Evolutionary conservation across 2,329 filamentous ascomycete species (phyloP).

Genomic region (Colletotrichum agaves): DNA sequence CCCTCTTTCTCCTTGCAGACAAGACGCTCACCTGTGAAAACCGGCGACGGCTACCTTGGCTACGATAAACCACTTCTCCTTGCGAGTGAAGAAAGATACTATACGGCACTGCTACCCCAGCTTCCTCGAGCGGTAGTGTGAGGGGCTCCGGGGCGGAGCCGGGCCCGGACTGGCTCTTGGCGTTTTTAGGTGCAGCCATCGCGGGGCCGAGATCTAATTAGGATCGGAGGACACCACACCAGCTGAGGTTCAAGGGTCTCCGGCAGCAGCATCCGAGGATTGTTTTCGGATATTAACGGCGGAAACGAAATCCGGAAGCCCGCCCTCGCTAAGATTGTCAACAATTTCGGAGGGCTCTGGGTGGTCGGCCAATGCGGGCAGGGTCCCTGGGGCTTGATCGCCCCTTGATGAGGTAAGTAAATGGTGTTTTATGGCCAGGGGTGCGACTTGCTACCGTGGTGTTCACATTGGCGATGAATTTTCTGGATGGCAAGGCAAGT

Average conservation of each 20-base stretch:
- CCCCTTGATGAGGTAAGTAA: constrained; percentile 12
- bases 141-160: constrained; percentile 20
- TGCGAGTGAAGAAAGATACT: constrained; percentile 42
- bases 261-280: constrained; percentile 15
- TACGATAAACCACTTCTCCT: constrained; percentile 44
- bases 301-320: background rate
- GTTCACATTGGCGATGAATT: no score
- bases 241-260: background rate
- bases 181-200: constrained; percentile 21
- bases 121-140: constrained; percentile 10
- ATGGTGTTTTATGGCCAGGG: background rate
- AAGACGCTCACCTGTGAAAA: constrained; percentile 37
- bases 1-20: background rate
- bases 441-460: constrained; percentile 47
- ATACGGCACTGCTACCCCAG: constrained; percentile 31
- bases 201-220: background rate
- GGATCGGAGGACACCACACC: no score
- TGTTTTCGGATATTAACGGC: constrained; percentile 1
- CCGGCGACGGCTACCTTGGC: constrained; percentile 43
- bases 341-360: no score
- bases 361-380: background rate
- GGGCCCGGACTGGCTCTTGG: constrained; percentile 6
- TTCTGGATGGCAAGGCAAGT: no score
- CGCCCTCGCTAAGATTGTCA: background rate
- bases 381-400: background rate